These are phyloP conservation scores for Aureobasidium sp. DNA, from an alignment of 2,329 filamentous ascomycete genomes.

Conservation along the genomic window DNA sequence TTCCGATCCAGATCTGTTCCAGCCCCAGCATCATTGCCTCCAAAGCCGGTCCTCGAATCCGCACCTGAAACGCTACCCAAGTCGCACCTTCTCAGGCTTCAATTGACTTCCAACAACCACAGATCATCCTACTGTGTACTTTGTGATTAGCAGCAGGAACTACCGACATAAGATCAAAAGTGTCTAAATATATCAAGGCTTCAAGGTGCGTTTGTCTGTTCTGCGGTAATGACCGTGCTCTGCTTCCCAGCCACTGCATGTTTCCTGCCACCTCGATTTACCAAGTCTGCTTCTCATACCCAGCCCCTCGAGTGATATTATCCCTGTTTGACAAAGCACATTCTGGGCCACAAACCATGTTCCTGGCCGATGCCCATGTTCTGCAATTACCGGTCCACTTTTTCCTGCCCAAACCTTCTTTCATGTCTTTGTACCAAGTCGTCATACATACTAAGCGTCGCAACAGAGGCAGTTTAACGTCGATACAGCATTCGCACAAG, in stretches of 20 bases:
- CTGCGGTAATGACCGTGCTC: conserved; percentile 8
- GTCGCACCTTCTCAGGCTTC: background rate
- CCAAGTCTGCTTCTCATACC: conserved; percentile 7
- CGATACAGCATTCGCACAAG: background rate
- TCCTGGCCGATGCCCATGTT: background rate
- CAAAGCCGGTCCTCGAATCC: background rate
- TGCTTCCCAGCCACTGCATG: conserved; percentile 12
- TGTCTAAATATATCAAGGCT: conserved; percentile 3
- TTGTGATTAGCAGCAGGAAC: background rate
- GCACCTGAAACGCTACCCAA: background rate
- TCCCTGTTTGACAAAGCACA: conserved; percentile 6
- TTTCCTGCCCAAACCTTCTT: conserved; percentile 5
- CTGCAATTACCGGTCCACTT: background rate
- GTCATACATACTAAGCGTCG: conserved; percentile 5
- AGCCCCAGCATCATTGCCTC: background rate
- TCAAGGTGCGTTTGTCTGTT: conserved; percentile 13
- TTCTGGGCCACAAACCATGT: background rate
- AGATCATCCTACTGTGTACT: background rate
- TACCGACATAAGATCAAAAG: background rate
- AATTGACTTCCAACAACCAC: background rate
- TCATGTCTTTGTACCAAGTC: conserved; percentile 8
- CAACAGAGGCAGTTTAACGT: background rate
- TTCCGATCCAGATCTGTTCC: conserved; percentile 8
- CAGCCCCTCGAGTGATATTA: conserved; percentile 11
- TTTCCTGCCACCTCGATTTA: conserved; percentile 9